Percentiles rank a stretch among this genome's conserved stretches.
Conservation (phyloP, 2,329 filamentous ascomycete species). For the Neofusicoccum ribis region DNA sequence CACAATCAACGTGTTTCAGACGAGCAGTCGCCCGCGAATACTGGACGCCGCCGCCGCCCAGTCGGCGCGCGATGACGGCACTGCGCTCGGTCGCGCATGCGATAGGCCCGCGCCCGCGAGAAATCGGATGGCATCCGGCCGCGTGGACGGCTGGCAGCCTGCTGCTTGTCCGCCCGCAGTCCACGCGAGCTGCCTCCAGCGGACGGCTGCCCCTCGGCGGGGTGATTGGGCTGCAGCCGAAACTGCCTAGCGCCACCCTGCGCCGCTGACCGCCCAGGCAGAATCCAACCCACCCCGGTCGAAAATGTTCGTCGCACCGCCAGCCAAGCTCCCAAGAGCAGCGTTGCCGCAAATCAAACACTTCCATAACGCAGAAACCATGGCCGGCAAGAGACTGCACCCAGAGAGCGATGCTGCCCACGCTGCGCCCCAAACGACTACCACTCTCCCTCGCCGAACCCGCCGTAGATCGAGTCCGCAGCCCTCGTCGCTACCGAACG, state of each 20-base stretch:
- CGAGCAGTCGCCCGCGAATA: neutral
- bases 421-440: neutral
- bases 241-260: neutral
- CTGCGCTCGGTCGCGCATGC: neutral
- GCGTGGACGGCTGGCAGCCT: neutral
- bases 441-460: slow-evolving; percentile 5
- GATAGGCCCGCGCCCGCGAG: neutral
- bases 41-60: neutral
- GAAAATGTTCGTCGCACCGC: slow-evolving; percentile 10
- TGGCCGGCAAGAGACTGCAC: neutral
- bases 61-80: neutral
- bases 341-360: neutral
- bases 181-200: neutral
- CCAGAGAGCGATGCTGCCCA: neutral
- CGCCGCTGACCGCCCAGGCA: slow-evolving; percentile 6
- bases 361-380: neutral
- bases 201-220: slow-evolving; percentile 10
- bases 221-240: neutral
- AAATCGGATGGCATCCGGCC: neutral
- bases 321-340: neutral
- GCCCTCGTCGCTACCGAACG: neutral
- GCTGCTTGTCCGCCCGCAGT: neutral
- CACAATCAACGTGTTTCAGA: slow-evolving; percentile 10
- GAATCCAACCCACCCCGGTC: neutral
- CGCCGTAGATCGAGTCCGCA: neutral